Evolutionary conservation across 2,329 filamentous ascomycete species (phyloP).

Genomic region (Hortaea werneckii): DNA sequence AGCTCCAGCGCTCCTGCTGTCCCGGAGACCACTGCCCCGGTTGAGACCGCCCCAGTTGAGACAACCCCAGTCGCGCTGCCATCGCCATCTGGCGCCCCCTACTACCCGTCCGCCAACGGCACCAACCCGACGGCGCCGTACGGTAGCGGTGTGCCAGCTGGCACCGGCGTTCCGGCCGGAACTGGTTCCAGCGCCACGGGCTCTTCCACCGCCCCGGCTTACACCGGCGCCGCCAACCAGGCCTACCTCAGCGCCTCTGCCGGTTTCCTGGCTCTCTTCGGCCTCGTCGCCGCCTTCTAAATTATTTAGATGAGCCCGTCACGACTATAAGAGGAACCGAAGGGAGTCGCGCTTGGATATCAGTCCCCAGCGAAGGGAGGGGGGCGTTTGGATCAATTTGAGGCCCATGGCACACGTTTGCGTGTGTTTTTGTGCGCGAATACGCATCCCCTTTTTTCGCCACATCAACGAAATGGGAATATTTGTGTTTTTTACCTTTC

Average conservation of each 20-base stretch:
- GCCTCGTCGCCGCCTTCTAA: conserved; percentile 32
- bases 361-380: too few species aligned
- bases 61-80: neutral
- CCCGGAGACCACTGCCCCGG: conserved; percentile 1
- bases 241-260: conserved; percentile 36
- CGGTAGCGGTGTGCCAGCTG: conserved; percentile 7
- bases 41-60: neutral
- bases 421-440: too few species aligned
- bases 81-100: conserved; percentile 7
- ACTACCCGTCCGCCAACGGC: conserved; percentile 15
- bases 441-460: too few species aligned
- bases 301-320: neutral
- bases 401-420: too few species aligned
- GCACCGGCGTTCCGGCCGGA: conserved; percentile 1
- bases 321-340: neutral
- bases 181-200: conserved; percentile 1
- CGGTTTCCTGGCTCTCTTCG: conserved; percentile 43
- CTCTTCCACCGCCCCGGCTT: conserved; percentile 24
- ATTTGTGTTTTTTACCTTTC: too few species aligned
- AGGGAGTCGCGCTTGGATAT: too few species aligned
- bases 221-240: conserved; percentile 45
- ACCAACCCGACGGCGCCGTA: conserved; percentile 3
- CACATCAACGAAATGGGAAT: too few species aligned
- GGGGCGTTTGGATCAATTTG: too few species aligned
- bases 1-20: neutral